A percentile compares a stretch with the other conserved stretches of the same genome.
Conservation (phyloP, 2,329 filamentous ascomycete genomes). For the Colletotrichum truncatum region DNA sequence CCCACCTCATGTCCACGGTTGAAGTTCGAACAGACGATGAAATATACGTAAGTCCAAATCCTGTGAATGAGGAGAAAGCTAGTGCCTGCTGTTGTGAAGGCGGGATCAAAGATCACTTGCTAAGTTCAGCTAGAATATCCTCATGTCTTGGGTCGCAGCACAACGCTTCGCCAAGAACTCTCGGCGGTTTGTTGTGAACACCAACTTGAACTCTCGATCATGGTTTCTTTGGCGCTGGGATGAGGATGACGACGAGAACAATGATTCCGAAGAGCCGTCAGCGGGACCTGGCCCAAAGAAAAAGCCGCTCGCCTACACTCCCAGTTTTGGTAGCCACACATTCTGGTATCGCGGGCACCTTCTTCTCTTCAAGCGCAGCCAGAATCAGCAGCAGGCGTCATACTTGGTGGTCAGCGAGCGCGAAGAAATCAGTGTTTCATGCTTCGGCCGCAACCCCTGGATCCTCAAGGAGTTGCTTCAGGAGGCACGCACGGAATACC, state of each 20-base stretch:
- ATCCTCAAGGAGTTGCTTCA: slow-evolving; percentile 70
- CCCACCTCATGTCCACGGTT: slow-evolving; percentile 71
- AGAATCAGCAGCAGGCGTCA: slow-evolving; percentile 53
- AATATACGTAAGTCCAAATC: slow-evolving; percentile 56
- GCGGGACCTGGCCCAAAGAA: slow-evolving; percentile 44
- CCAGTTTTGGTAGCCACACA: slow-evolving; percentile 71
- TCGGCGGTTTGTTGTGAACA: slow-evolving; percentile 72
- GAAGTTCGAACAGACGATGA: slow-evolving; percentile 76
- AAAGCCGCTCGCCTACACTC: slow-evolving; percentile 69
- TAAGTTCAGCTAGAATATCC: slow-evolving; percentile 57
- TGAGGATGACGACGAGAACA: slow-evolving; percentile 56
- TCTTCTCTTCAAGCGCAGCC: slow-evolving; percentile 64
- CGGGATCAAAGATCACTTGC: neutral
- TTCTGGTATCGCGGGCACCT: slow-evolving; percentile 72
- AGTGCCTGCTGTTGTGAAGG: no score
- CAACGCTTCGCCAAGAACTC: slow-evolving; percentile 69
- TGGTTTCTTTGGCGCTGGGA: slow-evolving; percentile 57
- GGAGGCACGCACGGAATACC: slow-evolving; percentile 64
- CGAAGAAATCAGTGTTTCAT: slow-evolving; percentile 68
- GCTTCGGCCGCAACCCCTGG: slow-evolving; percentile 68
- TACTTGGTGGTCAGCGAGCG: slow-evolving; percentile 56
- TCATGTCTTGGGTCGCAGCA: slow-evolving; percentile 74
- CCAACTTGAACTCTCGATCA: slow-evolving; percentile 62
- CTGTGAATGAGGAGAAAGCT: neutral
- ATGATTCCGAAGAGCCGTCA: slow-evolving; percentile 42